Base-by-base conservation (phyloP, 2,329 filamentous ascomycete species). In the Cladosporium sp. region DNA sequence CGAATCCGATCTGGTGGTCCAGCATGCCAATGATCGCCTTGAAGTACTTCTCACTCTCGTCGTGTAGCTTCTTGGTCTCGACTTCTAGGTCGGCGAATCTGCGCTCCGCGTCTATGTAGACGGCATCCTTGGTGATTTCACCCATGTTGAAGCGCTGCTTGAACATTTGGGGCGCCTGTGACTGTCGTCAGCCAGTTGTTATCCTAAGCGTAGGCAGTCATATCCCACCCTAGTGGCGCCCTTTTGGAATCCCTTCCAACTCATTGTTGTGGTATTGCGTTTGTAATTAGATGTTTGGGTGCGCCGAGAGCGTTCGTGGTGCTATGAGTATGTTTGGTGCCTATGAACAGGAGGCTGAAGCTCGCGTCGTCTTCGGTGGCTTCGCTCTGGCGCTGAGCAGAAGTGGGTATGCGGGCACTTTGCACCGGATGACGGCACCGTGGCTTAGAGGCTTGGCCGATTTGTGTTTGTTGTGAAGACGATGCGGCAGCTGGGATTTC, bases 11-110 rank as follows among this genome's bases (percentile, higher is more conserved):
- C 78, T 99, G 94, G 77, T 97, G 92, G 71, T 80, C 84, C 68
- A 99, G 83, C 94, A 99, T 99, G 80, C 89, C 90, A 77, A 97
- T 97, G 78, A 99, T 97, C 71, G 94, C 90, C 55, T 96, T 87
- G 68, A 96, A 97, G 75, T 99, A 99, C 78, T 96, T 97, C 74
- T 92, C 89, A 57, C 91, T 96, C 76, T 97, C 93, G 78, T 96
- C 91, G 76, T 97, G 93, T 28, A 97, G 86, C 75, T 89, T 93
- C 81, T 97, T 97, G 35, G 94, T 97, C 78, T 99, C 92, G 70
- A 80, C 88, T 76, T 99, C 94, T 63, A 99, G 83, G 77, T 99
- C 94, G 64, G 91, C 82, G 72, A 97, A 99, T 49, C 94, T 87
- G 61, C 92, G 86, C 73, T 99, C 94, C 62, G 94, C 90, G 75